Base-by-base conservation (phyloP, 345 rosid genomes). In the Hibiscus mutabilis region DNA sequence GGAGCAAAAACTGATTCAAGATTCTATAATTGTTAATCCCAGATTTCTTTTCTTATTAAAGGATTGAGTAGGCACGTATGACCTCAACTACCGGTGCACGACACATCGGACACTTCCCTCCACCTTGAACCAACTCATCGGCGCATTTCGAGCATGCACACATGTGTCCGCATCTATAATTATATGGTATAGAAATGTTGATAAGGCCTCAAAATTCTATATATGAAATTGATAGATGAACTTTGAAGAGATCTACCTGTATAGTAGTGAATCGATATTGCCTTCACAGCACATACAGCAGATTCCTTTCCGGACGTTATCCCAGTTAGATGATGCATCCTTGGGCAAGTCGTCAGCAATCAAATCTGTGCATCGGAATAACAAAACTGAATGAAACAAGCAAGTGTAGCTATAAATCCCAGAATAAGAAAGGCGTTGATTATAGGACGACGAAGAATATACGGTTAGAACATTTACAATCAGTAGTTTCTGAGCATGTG, bases 101-200 rank as follows among this genome's bases (percentile, higher is more conserved):
- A 73, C 98, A 94, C 97, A 94, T 89, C 18, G 97, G 98, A 78
- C 98, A 91, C 82, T 91, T 94, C 60, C 83, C 96, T 65, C 91
- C 87, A 27, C 74, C 81, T 77, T 83, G 85, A 59, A 88, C 87
- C 83, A 94, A 80, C 79, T 82, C 83, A 81, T 82, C 83, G 27
- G 96, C 97, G 74, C 98, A 94, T 76, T 81, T 84, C 25, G 89
- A 87, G 73, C 97, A 94, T 1, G 93, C 73, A 82, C 96, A 91
- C 98, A 91, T 90, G 83, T 94, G 98, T 75, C 98, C 98, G 35
- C 98, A 94, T 82, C 98, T 94, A 86, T 58, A 76, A 65, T 40
- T 64, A 73, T 37, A 21, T 35, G 15, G 22, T 6, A 24, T 52
- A 37, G 2, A 70, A 37, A 57, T 22, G 51, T 57, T 57, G 15